Evolutionary conservation across 495 filamentous ascomycete species (phyloP).

Genomic region (Melanomma pulvis-pyrius): DNA sequence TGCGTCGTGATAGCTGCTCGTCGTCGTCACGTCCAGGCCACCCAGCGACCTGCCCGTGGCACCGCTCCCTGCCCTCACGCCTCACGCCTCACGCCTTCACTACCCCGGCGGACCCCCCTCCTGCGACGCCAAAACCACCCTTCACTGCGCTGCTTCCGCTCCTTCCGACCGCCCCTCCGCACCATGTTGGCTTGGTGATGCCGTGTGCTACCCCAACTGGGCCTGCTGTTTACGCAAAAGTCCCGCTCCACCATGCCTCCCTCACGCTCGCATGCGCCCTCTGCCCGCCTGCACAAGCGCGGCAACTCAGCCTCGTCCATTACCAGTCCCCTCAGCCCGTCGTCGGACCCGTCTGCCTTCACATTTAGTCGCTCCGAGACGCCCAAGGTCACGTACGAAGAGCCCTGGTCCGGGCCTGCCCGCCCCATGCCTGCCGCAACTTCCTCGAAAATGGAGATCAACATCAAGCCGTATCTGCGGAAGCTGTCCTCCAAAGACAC

Average conservation of each 20-base stretch:
- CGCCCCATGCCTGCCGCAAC: conserved; percentile 20
- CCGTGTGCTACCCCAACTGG: conserved; percentile 6
- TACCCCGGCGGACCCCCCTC: background rate
- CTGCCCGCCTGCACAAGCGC: conserved; percentile 47
- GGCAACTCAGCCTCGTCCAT: conserved; percentile 43
- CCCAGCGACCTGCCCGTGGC: background rate
- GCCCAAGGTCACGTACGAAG: conserved; percentile 46
- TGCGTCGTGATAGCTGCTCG: background rate
- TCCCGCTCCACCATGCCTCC: conserved; percentile 16
- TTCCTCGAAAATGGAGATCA: conserved; percentile 40
- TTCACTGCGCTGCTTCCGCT: background rate
- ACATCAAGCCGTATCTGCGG: conserved; percentile 62
- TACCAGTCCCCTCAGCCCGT: conserved; percentile 26
- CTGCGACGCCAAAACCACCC: background rate
- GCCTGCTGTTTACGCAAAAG: background rate
- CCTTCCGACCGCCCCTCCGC: background rate
- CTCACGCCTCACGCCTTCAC: background rate
- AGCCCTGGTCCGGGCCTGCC: conserved; percentile 28
- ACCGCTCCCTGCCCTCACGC: background rate
- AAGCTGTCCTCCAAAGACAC: conserved; percentile 56
- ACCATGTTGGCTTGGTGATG: conserved; percentile 32
- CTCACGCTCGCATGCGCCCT: conserved; percentile 16
- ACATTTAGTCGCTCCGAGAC: conserved; percentile 42
- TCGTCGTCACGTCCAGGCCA: background rate
- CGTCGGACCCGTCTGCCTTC: conserved; percentile 19